phyloP scores from a whole-genome alignment of 345 rosid genomes.

The Citrus inodora region DNA sequence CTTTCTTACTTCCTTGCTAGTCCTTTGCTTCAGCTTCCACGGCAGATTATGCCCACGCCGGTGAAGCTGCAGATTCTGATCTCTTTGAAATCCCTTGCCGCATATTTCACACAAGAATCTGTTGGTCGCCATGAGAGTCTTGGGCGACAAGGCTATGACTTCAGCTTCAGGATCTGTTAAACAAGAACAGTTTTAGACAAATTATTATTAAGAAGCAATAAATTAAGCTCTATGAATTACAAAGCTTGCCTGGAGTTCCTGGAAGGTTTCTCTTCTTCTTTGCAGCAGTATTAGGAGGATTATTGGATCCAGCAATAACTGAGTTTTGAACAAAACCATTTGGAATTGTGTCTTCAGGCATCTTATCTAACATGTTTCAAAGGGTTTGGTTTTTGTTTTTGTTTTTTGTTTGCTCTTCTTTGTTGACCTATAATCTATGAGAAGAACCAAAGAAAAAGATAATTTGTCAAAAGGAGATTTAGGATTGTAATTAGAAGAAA shows the following conservation, averaged over 20 bases:
- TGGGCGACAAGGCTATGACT: slow-evolving; percentile 90
- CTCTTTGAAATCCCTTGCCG: slow-evolving; percentile 96
- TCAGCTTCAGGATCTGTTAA: slow-evolving; percentile 92
- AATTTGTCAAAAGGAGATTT: background rate
- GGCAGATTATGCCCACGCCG: slow-evolving; percentile 96
- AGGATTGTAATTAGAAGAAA: slow-evolving; percentile 21
- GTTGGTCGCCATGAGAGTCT: slow-evolving; percentile 97
- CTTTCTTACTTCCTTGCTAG: slow-evolving; percentile 68
- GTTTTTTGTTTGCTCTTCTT: background rate
- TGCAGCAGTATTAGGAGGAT: slow-evolving; percentile 23
- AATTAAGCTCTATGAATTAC: background rate
- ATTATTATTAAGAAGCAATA: no score
- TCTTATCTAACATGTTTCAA: slow-evolving; percentile 22
- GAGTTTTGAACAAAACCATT: slow-evolving; percentile 42
- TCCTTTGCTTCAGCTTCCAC: slow-evolving; percentile 98
- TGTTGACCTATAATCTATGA: slow-evolving; percentile 18
- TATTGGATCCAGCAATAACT: slow-evolving; percentile 32
- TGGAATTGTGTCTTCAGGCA: slow-evolving; percentile 45
- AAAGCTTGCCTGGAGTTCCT: slow-evolving; percentile 80
- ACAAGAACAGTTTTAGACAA: no score
- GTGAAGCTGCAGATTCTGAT: slow-evolving; percentile 94
- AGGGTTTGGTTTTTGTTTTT: background rate
- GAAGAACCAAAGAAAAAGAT: background rate
- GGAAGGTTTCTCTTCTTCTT: slow-evolving; percentile 97
- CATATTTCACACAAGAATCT: slow-evolving; percentile 94